phyloP scores from a whole-genome alignment of 1,284 basidiomycete genomes.

The Apiotrichum montevideense region DNA sequence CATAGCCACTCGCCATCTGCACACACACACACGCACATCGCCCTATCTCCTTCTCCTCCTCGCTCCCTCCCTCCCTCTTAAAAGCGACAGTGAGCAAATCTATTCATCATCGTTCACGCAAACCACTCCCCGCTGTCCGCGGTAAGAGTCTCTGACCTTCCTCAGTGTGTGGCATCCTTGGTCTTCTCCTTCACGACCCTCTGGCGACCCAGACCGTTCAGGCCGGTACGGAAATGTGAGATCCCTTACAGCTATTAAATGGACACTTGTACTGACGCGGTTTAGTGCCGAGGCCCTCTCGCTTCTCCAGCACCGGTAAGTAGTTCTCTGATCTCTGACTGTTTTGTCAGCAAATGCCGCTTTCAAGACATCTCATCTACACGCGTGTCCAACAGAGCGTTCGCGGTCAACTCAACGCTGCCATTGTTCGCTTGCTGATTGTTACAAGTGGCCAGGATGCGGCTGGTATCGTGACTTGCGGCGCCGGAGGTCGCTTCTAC shows the following conservation, averaged over 20 bases:
- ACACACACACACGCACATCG: not conserved
- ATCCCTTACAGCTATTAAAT: no score
- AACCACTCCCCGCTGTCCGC: no score
- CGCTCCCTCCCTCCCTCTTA: not conserved
- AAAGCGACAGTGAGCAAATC: conserved; percentile 5
- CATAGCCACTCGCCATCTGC: no score
- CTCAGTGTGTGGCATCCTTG: conserved; percentile 77
- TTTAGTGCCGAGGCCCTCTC: conserved; percentile 69
- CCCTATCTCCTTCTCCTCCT: not conserved
- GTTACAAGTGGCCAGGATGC: conserved; percentile 77
- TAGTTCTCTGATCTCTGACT: not conserved
- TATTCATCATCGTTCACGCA: not conserved
- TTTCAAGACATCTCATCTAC: not conserved
- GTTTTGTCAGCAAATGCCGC: not conserved
- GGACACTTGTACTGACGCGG: not conserved
- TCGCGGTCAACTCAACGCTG: not conserved
- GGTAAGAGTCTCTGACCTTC: not conserved
- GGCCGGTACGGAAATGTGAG: conserved; percentile 70
- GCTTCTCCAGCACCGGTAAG: conserved; percentile 73
- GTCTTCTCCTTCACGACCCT: conserved; percentile 72
- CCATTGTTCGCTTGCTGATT: no score
- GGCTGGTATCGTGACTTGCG: conserved; percentile 95
- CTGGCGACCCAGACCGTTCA: conserved; percentile 53
- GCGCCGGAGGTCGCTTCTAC: conserved; percentile 87
- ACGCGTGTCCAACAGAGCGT: not conserved